phyloP scores from a whole-genome alignment of 2,329 filamentous ascomycete genomes.

The Ophiostoma sp. region DNA sequence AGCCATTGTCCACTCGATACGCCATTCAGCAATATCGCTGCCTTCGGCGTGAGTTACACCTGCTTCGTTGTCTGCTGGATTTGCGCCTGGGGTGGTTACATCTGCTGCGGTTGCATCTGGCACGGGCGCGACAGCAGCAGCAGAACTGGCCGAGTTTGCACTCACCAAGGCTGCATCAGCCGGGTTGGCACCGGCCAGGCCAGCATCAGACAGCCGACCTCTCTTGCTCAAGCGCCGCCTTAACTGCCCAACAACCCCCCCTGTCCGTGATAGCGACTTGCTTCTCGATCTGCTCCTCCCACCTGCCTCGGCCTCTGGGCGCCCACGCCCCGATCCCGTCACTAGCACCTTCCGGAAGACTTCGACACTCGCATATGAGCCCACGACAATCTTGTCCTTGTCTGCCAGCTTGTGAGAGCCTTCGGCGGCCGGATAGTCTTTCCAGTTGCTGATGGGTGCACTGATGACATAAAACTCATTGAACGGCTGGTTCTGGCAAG shows the following conservation, averaged over 20 bases:
- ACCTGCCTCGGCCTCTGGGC: not conserved
- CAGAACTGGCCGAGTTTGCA: not conserved
- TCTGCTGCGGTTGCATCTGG: constrained; percentile 12
- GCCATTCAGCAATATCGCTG: not conserved
- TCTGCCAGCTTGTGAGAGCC: constrained; percentile 31
- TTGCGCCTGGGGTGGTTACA: not conserved
- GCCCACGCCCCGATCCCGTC: not conserved
- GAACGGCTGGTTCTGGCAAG: constrained; percentile 38
- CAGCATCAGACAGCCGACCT: not conserved
- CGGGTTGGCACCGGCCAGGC: not conserved
- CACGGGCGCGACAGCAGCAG: constrained; percentile 25
- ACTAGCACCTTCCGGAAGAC: constrained; percentile 39
- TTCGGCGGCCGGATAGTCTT: constrained; percentile 17
- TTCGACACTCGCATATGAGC: constrained; percentile 62
- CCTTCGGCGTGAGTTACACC: not conserved
- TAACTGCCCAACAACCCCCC: not conserved
- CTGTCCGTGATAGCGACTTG: not conserved
- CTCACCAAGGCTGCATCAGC: not conserved
- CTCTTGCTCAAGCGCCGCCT: not conserved
- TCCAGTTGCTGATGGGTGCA: constrained; percentile 45
- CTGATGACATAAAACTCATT: constrained; percentile 53
- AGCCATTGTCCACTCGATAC: constrained; percentile 69
- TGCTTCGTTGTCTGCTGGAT: no score
- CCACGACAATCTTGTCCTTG: constrained; percentile 48
- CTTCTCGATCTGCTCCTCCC: not conserved